These are phyloP conservation scores for Trichoderma sp. DNA, from an alignment of 2,329 filamentous ascomycete genomes.

Conservation along the genomic window DNA sequence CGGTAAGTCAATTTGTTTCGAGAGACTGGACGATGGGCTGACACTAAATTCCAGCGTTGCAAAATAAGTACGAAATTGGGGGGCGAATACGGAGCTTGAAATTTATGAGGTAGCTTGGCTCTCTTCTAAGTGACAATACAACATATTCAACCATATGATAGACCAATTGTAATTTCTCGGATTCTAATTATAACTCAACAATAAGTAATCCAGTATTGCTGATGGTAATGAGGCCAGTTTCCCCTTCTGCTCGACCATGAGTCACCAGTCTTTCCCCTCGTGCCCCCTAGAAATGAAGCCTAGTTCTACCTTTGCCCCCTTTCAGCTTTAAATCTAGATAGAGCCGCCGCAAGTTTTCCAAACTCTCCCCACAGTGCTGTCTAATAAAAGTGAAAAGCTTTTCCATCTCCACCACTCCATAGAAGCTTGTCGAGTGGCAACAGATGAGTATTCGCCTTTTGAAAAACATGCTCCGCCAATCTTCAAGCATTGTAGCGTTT, in stretches of 20 bases:
- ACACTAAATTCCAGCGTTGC: background rate
- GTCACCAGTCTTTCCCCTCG: background rate
- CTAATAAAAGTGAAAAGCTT: background rate
- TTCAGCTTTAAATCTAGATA: background rate
- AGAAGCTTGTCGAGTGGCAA: background rate
- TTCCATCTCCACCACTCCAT: background rate
- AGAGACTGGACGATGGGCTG: background rate
- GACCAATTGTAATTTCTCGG: background rate
- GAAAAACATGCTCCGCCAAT: too few species aligned
- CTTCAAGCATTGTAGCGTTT: too few species aligned
- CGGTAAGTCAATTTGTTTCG: background rate
- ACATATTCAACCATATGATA: background rate
- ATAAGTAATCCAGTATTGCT: too few species aligned
- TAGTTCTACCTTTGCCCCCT: background rate
- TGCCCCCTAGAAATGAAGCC: background rate
- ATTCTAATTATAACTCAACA: too few species aligned
- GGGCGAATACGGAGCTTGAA: background rate
- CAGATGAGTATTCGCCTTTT: background rate
- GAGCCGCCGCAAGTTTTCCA: background rate
- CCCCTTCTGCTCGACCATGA: background rate
- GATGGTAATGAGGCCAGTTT: background rate
- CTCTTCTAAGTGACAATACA: background rate
- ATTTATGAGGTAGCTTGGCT: background rate
- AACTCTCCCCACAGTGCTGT: background rate
- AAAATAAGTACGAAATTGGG: background rate